phyloP scores from a whole-genome alignment of 192 early-diverging fungal species.

The Irineochytrium annulatum region DNA sequence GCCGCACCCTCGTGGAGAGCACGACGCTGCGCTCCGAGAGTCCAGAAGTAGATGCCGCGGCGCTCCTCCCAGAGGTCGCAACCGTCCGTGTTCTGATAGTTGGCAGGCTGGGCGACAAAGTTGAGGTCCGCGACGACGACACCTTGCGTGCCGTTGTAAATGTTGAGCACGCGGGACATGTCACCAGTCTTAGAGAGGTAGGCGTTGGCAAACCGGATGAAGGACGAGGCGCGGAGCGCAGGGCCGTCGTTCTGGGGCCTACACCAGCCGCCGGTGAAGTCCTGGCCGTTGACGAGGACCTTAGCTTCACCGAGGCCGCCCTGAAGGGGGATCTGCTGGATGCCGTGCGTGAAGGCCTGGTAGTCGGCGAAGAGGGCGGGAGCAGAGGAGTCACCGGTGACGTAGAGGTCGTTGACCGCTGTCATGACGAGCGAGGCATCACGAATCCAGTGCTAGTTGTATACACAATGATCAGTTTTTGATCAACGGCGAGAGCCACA shows the following conservation, averaged over 20 bases:
- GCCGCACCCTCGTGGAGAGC: constrained; percentile 55
- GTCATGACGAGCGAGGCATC: constrained; percentile 18
- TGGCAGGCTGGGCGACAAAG: constrained; percentile 38
- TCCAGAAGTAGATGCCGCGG: constrained; percentile 65
- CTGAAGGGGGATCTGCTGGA: constrained; percentile 14
- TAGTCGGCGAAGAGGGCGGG: constrained; percentile 38
- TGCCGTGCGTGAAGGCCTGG: constrained; percentile 23
- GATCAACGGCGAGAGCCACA: too few species aligned
- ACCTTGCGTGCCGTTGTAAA: constrained; percentile 1
- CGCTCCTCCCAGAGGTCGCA: constrained; percentile 79
- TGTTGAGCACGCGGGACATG: constrained; percentile 17
- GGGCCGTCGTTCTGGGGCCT: constrained; percentile 72
- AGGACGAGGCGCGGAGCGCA: constrained; percentile 39
- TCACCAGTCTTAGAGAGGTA: constrained; percentile 29
- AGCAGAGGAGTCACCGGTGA: background rate
- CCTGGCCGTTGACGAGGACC: constrained; percentile 51
- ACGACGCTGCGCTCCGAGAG: constrained; percentile 55
- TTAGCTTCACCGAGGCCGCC: constrained; percentile 60
- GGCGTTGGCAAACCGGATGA: constrained; percentile 34
- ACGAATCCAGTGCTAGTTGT: constrained; percentile 16
- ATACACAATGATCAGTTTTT: too few species aligned
- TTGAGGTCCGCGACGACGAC: constrained; percentile 58
- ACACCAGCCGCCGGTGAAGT: constrained; percentile 51
- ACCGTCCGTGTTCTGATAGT: constrained; percentile 2
- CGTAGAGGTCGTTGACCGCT: constrained; percentile 30